A percentile compares a stretch with the other conserved stretches of the same genome.
These are phyloP conservation scores for Nakazawaea wyomingensis DNA, from an alignment of 805 yeast species.

Conservation along the genomic window DNA sequence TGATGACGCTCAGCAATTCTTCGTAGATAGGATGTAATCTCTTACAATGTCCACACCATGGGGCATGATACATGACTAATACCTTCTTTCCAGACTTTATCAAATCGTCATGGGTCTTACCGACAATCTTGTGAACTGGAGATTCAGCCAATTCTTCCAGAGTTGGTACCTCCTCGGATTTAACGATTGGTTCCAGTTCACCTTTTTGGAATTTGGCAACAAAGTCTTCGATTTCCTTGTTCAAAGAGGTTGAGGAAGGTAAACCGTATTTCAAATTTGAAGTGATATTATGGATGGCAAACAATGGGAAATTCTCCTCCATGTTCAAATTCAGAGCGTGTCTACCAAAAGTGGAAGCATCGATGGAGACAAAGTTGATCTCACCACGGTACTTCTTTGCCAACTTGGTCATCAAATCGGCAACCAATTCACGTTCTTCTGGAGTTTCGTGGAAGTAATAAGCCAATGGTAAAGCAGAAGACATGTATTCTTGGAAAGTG, in stretches of 20 bases:
- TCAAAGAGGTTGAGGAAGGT: slow-evolving; percentile 50
- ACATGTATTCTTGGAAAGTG: slow-evolving; percentile 71
- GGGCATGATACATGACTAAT: slow-evolving; percentile 89
- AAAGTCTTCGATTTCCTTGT: slow-evolving; percentile 53
- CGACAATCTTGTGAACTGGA: slow-evolving; percentile 60
- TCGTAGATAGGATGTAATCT: slow-evolving; percentile 84
- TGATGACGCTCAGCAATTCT: slow-evolving; percentile 72
- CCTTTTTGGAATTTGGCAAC: slow-evolving; percentile 62
- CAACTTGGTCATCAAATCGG: slow-evolving; percentile 47
- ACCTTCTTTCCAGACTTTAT: slow-evolving; percentile 62
- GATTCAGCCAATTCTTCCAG: slow-evolving; percentile 70
- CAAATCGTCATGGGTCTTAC: slow-evolving; percentile 62
- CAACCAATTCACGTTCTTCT: slow-evolving; percentile 58
- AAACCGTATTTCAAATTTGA: slow-evolving; percentile 74
- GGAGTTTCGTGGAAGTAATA: slow-evolving; percentile 77
- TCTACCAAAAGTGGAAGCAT: slow-evolving; percentile 72
- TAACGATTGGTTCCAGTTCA: slow-evolving; percentile 63
- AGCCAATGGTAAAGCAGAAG: slow-evolving; percentile 71
- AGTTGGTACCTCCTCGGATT: slow-evolving; percentile 80
- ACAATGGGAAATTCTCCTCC: slow-evolving; percentile 82
- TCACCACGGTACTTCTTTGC: slow-evolving; percentile 77
- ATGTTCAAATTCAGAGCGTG: slow-evolving; percentile 86
- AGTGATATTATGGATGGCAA: slow-evolving; percentile 74
- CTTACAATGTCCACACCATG: slow-evolving; percentile 98
- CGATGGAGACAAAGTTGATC: slow-evolving; percentile 83